A percentile compares a stretch with the other conserved stretches of the same genome.
Conservation (phyloP, 2,329 filamentous ascomycete genomes). For the Aspergillus pseudoglaucus region DNA sequence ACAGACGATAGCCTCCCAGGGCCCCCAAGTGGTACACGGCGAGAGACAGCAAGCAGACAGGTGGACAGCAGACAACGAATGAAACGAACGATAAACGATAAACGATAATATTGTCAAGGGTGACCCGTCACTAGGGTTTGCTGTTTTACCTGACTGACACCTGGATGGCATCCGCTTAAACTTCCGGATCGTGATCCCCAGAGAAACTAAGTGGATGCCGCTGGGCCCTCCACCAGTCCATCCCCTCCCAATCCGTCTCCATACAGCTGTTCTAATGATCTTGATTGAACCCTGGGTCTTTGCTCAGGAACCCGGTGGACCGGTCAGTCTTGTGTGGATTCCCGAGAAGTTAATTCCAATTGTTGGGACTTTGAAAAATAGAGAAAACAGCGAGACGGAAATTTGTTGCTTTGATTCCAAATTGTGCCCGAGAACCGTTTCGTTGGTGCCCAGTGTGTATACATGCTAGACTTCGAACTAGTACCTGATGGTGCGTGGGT, state of each 20-base stretch:
- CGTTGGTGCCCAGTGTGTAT: not conserved
- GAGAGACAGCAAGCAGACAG: not conserved
- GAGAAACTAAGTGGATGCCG: not conserved
- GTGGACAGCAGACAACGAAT: not conserved
- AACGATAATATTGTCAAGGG: not conserved
- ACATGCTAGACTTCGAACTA: not conserved
- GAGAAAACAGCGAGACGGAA: not conserved
- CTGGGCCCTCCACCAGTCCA: not conserved
- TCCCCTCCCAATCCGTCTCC: not conserved
- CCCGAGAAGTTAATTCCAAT: not conserved
- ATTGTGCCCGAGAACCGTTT: not conserved
- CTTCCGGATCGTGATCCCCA: not conserved
- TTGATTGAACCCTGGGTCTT: not conserved
- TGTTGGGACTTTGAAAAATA: not conserved
- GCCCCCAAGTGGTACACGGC: not conserved
- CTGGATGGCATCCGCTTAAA: not conserved
- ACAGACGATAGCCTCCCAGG: not conserved
- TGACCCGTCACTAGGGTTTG: not conserved
- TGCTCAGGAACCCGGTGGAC: not conserved
- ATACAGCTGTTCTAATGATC: not conserved
- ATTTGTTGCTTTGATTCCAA: not conserved
- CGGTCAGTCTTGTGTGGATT: not conserved
- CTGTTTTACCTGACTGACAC: not conserved
- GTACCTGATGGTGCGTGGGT: not conserved
- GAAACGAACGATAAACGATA: not conserved